A percentile compares a stretch with the other conserved stretches of the same genome.
phyloP scores from a whole-genome alignment of 164 flowering plant species.

The Akebia trifoliata region DNA sequence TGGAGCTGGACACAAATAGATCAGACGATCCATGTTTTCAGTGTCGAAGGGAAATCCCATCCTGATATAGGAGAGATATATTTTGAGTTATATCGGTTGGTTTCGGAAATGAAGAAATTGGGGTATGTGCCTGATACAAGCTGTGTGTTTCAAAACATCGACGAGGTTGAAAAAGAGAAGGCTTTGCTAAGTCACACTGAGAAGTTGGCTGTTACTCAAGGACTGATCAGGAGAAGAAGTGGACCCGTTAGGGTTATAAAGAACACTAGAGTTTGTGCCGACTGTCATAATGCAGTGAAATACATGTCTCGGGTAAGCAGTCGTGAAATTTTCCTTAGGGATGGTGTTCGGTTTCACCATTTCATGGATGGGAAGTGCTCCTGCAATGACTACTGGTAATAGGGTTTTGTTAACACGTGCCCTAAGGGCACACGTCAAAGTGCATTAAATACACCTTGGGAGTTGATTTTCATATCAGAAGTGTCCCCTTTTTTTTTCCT shows the following conservation, averaged over 20 bases:
- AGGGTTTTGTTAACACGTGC: no score
- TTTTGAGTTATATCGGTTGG: slow-evolving; percentile 48
- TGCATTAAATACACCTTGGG: no score
- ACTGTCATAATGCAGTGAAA: slow-evolving; percentile 59
- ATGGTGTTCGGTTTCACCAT: slow-evolving; percentile 61
- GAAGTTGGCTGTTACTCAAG: slow-evolving; percentile 61
- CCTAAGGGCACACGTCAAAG: not conserved
- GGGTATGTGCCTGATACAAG: slow-evolving; percentile 52
- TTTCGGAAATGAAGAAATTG: slow-evolving; percentile 44
- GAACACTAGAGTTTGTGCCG: slow-evolving; percentile 53
- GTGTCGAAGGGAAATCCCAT: slow-evolving; percentile 35
- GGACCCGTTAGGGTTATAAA: slow-evolving; percentile 48
- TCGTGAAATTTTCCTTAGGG: slow-evolving; percentile 44
- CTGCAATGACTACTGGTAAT: slow-evolving; percentile 52
- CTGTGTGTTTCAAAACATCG: slow-evolving; percentile 44
- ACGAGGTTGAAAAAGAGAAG: slow-evolving; percentile 46
- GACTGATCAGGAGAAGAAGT: slow-evolving; percentile 35
- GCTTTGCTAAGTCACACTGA: slow-evolving; percentile 51
- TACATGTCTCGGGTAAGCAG: slow-evolving; percentile 40
- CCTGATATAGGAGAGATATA: slow-evolving; percentile 53
- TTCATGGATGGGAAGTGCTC: slow-evolving; percentile 56
- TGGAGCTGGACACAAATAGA: slow-evolving; percentile 63
- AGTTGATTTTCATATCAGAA: no score
- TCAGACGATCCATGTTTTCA: slow-evolving; percentile 40
- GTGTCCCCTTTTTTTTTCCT: no score